These are phyloP conservation scores for Colletotrichum sp. DNA, from an alignment of 2,329 filamentous ascomycete genomes.

Conservation along the genomic window DNA sequence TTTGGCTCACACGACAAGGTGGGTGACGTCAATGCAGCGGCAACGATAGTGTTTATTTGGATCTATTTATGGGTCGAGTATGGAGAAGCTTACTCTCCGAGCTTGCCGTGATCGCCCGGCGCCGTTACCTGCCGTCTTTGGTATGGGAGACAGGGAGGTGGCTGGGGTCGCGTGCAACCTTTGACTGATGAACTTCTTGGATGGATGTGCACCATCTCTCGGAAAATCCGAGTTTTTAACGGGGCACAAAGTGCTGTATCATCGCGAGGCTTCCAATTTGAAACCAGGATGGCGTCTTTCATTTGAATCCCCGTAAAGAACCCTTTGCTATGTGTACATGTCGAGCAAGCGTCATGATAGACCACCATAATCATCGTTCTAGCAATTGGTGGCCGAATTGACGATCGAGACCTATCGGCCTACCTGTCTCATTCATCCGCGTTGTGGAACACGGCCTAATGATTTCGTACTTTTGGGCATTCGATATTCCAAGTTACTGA, in stretches of 20 bases:
- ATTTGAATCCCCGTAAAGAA: too few relatives aligned
- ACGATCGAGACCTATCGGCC: too few relatives aligned
- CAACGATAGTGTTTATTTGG: background rate
- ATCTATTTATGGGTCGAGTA: background rate
- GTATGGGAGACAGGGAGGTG: background rate
- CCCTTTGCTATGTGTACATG: too few relatives aligned
- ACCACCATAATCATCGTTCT: too few relatives aligned
- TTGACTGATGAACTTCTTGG: background rate
- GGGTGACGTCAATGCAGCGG: background rate
- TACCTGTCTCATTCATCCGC: too few relatives aligned
- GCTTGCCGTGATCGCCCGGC: background rate
- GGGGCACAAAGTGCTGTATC: background rate
- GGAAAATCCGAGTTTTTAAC: rapidly evolving
- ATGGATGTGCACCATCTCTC: too few relatives aligned
- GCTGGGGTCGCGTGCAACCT: background rate
- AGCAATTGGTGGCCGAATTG: too few relatives aligned
- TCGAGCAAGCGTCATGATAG: too few relatives aligned
- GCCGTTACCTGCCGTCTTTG: background rate
- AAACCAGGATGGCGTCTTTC: too few relatives aligned
- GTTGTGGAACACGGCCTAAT: too few relatives aligned
- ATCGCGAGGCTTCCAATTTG: background rate
- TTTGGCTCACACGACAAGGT: background rate
- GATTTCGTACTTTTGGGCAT: too few relatives aligned
- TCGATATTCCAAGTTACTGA: too few relatives aligned
- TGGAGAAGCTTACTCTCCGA: background rate